phyloP scores from a whole-genome alignment of 176 grass and related monocot genomes.

The Musa schizocarpa region DNA sequence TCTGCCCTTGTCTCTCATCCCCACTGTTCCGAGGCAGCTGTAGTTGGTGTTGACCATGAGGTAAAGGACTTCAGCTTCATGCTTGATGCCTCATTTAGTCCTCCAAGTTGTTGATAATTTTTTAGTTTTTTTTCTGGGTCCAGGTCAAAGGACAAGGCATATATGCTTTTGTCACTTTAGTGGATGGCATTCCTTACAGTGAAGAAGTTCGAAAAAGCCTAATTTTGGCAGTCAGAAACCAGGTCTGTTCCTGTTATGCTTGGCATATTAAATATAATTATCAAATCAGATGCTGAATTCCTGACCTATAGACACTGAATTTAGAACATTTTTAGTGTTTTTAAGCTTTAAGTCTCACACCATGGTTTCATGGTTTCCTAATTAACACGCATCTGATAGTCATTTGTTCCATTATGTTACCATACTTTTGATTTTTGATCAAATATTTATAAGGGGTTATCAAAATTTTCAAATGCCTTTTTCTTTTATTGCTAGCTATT shows the following conservation, averaged over 20 bases:
- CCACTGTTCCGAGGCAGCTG: conserved; percentile 79
- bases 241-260: conserved; percentile 36
- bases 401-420: too few species aligned
- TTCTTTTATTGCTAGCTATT: neutral
- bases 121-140: neutral
- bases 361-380: too few species aligned
- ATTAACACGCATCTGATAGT: too few species aligned
- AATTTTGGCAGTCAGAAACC: conserved; percentile 52
- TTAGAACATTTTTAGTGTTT: neutral
- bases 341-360: too few species aligned
- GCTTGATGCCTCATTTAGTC: neutral
- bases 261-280: too few species aligned
- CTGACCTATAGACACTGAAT: neutral
- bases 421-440: too few species aligned
- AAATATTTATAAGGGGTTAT: too few species aligned
- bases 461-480: neutral
- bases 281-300: neutral
- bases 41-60: conserved; percentile 93
- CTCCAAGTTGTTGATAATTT: neutral
- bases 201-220: conserved; percentile 85
- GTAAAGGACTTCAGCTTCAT: conserved; percentile 18
- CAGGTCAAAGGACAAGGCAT: conserved; percentile 96
- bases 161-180: conserved; percentile 87
- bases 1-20: conserved; percentile 86
- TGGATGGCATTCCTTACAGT: conserved; percentile 68